Evolutionary conservation across 257 asterid genomes (phyloP).

Genomic region (Capsicum chinense): DNA sequence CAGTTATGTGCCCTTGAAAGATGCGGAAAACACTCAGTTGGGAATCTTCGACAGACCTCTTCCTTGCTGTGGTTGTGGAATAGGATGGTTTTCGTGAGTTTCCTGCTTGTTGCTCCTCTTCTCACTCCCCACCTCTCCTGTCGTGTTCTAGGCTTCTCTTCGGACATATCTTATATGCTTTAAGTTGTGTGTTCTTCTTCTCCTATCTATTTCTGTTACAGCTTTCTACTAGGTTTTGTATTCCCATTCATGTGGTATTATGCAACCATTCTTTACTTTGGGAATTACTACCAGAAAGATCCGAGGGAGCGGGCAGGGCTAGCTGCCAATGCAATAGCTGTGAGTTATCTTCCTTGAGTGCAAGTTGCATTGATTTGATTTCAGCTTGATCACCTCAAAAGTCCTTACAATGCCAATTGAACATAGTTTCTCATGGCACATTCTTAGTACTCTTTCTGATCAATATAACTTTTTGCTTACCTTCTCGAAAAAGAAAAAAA

Average conservation of each 20-base stretch:
- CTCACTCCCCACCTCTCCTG: constrained; percentile 26
- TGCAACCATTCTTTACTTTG: constrained; percentile 85
- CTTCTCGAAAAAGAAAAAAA: not conserved
- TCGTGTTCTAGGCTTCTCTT: constrained; percentile 57
- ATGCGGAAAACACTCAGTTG: constrained; percentile 63
- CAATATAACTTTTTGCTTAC: not conserved
- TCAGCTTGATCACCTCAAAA: not conserved
- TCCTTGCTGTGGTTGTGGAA: constrained; percentile 95
- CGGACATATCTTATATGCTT: constrained; percentile 34
- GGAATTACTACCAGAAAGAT: constrained; percentile 86
- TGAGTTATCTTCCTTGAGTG: constrained; percentile 43
- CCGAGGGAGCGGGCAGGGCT: constrained; percentile 99
- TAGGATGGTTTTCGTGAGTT: constrained; percentile 93
- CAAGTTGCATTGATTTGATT: constrained; percentile 4
- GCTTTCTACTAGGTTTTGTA: constrained; percentile 42
- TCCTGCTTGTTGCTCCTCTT: not conserved
- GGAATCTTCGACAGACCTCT: constrained; percentile 86
- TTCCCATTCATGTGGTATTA: constrained; percentile 94
- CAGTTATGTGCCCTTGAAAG: constrained; percentile 63
- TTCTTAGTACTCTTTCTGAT: not conserved
- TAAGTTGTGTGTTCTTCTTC: constrained; percentile 23
- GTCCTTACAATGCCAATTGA: not conserved
- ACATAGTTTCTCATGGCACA: not conserved
- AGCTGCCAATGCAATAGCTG: constrained; percentile 96
- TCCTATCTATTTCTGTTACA: constrained; percentile 5